A percentile compares a stretch with the other conserved stretches of the same genome.
Conservation (phyloP, 805 yeast genomes). For the Clavispora phyllophila region DNA sequence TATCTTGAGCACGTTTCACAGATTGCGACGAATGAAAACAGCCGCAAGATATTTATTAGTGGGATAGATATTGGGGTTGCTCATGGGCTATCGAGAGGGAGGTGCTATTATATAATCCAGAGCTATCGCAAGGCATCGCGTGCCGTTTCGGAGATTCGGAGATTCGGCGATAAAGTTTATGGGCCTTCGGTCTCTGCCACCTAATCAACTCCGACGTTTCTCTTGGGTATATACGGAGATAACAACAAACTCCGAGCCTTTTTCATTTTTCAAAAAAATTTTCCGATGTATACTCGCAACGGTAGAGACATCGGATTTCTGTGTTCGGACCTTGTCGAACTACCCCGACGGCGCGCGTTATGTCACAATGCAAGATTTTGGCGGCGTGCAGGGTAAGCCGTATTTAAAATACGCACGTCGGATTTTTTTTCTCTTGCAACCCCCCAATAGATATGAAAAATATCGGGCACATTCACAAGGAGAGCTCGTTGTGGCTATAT, state of each 20-base stretch:
- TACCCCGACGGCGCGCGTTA: neutral
- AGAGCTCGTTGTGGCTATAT: no score
- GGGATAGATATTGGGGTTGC: no score
- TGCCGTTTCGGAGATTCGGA: neutral
- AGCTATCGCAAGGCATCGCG: neutral
- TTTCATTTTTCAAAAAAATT: neutral
- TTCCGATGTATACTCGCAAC: neutral
- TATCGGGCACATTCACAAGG: no score
- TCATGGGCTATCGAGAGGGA: no score
- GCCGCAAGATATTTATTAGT: no score
- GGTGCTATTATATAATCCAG: neutral
- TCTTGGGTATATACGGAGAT: neutral
- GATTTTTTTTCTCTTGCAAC: no score
- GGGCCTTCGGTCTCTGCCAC: neutral
- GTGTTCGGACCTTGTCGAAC: neutral
- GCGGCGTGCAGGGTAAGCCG: no score
- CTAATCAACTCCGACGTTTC: no score
- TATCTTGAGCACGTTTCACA: neutral
- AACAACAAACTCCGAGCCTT: neutral
- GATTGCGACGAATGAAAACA: neutral
- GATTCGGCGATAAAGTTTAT: neutral
- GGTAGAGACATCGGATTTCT: neutral
- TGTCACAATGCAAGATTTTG: neutral
- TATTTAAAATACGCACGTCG: no score
- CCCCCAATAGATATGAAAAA: no score